Percentiles rank a stretch among this genome's conserved stretches.
phyloP scores from a whole-genome alignment of 1,139 yeast genomes.

The Suzukiozyma palmioleophila region DNA sequence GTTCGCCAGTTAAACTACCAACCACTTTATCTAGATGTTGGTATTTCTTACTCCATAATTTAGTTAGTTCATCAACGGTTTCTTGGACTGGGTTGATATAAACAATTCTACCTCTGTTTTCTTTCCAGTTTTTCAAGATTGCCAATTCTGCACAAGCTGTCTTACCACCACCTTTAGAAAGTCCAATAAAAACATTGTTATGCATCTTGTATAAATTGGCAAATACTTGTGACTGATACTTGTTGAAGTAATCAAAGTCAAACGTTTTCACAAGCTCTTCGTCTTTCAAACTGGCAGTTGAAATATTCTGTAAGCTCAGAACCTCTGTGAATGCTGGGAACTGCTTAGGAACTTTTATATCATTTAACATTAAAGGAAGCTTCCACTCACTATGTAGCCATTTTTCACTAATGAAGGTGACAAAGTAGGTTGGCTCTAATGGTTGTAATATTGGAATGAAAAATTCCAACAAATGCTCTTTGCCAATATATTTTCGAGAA shows the following conservation, averaged over 20 bases:
- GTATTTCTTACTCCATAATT: slow-evolving; percentile 51
- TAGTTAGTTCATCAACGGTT: slow-evolving; percentile 41
- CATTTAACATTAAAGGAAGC: slow-evolving; percentile 55
- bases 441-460: slow-evolving; percentile 58
- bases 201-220: slow-evolving; percentile 54
- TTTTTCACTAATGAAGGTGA: slow-evolving; percentile 68
- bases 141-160: slow-evolving; percentile 72
- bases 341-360: slow-evolving; percentile 60
- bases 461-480: slow-evolving; percentile 60
- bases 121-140: slow-evolving; percentile 64
- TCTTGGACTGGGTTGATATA: slow-evolving; percentile 63
- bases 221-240: slow-evolving; percentile 69
- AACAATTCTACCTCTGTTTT: slow-evolving; percentile 58
- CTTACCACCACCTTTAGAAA: slow-evolving; percentile 75
- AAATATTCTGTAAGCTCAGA: slow-evolving; percentile 31
- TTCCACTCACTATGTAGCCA: slow-evolving; percentile 79
- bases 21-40: slow-evolving; percentile 40
- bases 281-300: slow-evolving; percentile 43
- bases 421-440: slow-evolving; percentile 72
- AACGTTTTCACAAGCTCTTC: slow-evolving; percentile 45
- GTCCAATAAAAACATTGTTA: slow-evolving; percentile 61
- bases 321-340: slow-evolving; percentile 34
- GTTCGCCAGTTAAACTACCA: slow-evolving; percentile 60
- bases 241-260: slow-evolving; percentile 53
- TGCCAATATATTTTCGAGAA: slow-evolving; percentile 41